Evolutionary conservation across 2,329 filamentous ascomycete genomes (phyloP).

Genomic region (Didymosphaeria variabile): DNA sequence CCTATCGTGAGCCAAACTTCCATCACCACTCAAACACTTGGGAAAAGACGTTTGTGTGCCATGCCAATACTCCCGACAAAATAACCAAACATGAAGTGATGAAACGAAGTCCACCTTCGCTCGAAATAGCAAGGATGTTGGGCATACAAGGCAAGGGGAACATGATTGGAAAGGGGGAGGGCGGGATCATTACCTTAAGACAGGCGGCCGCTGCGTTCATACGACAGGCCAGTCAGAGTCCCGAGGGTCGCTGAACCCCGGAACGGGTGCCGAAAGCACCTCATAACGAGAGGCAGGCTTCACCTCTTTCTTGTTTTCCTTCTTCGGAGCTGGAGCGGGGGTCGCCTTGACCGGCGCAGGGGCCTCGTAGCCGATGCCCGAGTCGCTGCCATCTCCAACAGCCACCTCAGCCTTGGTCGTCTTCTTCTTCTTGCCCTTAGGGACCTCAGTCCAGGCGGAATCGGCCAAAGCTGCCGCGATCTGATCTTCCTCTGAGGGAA

Average conservation of each 20-base stretch:
- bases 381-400: slow-evolving; percentile 51
- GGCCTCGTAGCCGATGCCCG: slow-evolving; percentile 27
- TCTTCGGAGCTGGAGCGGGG: slow-evolving; percentile 29
- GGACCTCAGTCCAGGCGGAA: slow-evolving; percentile 69
- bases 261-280: slow-evolving; percentile 39
- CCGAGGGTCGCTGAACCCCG: slow-evolving; percentile 40
- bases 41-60: background rate
- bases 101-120: background rate
- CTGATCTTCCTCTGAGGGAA: slow-evolving; percentile 70
- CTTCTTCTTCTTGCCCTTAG: slow-evolving; percentile 64
- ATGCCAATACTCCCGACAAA: slow-evolving; percentile 12
- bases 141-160: background rate
- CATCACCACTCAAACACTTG: background rate
- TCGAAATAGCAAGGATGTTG: background rate
- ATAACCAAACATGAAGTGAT: background rate
- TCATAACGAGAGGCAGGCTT: slow-evolving; percentile 42
- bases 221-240: slow-evolving; percentile 55
- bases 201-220: slow-evolving; percentile 25
- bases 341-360: slow-evolving; percentile 33
- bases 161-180: background rate
- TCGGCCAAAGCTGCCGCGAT: slow-evolving; percentile 62
- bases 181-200: background rate
- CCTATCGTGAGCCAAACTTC: background rate
- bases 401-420: slow-evolving; percentile 58
- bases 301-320: slow-evolving; percentile 30